Conservation (phyloP, 257 asterid genomes). For the Sherardia arvensis region DNA sequence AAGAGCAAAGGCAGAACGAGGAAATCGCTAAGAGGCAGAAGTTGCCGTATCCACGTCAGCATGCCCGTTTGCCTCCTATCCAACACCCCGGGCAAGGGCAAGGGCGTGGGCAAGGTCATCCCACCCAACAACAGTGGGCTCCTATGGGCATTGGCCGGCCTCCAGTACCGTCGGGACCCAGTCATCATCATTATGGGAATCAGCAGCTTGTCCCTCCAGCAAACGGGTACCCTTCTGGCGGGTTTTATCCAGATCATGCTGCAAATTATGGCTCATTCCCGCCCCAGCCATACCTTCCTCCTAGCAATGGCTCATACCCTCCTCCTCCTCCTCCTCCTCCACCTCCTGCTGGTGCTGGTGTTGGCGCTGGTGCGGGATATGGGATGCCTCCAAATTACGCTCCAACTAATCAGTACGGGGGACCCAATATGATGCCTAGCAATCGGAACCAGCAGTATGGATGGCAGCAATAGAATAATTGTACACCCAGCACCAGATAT, state of each 20-base stretch:
- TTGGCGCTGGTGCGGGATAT: constrained; percentile 51
- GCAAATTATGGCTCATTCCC: constrained; percentile 51
- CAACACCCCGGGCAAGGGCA: constrained; percentile 52
- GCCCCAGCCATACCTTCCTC: constrained; percentile 52
- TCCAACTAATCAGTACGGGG: constrained; percentile 61
- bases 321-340: no score
- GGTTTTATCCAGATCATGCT: constrained; percentile 78
- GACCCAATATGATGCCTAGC: constrained; percentile 36
- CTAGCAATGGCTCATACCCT: constrained; percentile 24
- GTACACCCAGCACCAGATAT: neutral
- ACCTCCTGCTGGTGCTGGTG: no score
- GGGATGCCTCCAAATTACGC: constrained; percentile 63
- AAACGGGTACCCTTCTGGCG: constrained; percentile 67
- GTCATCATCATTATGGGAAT: constrained; percentile 71
- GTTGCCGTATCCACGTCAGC: constrained; percentile 70
- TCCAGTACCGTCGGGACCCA: constrained; percentile 41
- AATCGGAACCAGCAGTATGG: constrained; percentile 77
- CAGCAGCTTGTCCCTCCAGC: constrained; percentile 76
- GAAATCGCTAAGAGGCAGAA: constrained; percentile 83
- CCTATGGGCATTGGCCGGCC: constrained; percentile 54
- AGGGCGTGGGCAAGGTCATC: constrained; percentile 16
- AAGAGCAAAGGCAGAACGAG: constrained; percentile 80
- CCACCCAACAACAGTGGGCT: constrained; percentile 59
- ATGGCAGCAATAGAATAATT: constrained; percentile 61
- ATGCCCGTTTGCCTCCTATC: constrained; percentile 75